A percentile compares a stretch with the other conserved stretches of the same genome.
Conservation (phyloP, 345 rosid species). For the Citrus medica region DNA sequence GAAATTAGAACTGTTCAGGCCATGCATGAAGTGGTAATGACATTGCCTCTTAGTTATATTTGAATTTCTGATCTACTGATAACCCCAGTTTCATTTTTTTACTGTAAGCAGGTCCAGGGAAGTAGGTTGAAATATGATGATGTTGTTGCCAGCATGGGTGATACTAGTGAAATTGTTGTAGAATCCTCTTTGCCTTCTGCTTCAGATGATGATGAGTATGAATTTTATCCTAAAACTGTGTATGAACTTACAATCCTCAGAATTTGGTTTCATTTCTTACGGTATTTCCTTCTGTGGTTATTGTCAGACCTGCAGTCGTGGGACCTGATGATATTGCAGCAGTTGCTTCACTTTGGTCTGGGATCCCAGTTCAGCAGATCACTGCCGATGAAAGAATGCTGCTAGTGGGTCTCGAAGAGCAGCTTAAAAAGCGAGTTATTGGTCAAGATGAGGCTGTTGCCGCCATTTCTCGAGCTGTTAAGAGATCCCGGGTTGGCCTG, state of each 20-base stretch:
- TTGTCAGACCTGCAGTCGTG: conserved; percentile 64
- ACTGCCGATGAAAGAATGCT: conserved; percentile 86
- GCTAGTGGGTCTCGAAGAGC: conserved; percentile 76
- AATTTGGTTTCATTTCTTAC: neutral
- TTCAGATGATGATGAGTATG: conserved; percentile 62
- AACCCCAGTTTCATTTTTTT: conserved; percentile 14
- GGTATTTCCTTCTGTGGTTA: conserved; percentile 19
- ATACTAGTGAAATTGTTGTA: conserved; percentile 38
- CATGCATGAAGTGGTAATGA: conserved; percentile 93
- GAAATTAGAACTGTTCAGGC: conserved; percentile 94
- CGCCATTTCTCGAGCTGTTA: conserved; percentile 93
- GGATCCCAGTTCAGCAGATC: conserved; percentile 95
- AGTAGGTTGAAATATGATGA: conserved; percentile 51
- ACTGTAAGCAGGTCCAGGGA: conserved; percentile 47
- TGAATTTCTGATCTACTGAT: conserved; percentile 13
- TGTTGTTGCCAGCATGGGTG: conserved; percentile 37
- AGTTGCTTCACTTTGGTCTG: conserved; percentile 94
- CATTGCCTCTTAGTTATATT: neutral
- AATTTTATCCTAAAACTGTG: conserved; percentile 14
- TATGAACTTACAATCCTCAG: conserved; percentile 7
- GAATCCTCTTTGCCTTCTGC: conserved; percentile 55
- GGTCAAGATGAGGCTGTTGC: conserved; percentile 97
- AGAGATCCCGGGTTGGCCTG: conserved; percentile 88
- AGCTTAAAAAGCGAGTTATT: conserved; percentile 69
- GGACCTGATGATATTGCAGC: conserved; percentile 95